These are phyloP conservation scores for Xylaria longipes DNA, from an alignment of 495 filamentous ascomycete species.

Conservation along the genomic window DNA sequence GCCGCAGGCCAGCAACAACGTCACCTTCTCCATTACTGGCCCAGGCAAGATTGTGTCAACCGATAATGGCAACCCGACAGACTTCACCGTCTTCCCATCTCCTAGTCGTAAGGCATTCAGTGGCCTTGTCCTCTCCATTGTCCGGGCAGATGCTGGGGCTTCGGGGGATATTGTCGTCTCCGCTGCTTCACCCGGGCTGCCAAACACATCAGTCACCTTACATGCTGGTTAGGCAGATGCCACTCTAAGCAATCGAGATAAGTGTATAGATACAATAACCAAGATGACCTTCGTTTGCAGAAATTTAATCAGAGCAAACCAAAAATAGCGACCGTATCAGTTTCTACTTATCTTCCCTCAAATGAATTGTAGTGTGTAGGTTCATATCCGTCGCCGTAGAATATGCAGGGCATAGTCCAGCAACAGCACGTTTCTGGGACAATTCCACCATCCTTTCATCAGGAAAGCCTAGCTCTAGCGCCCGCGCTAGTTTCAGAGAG, in stretches of 20 bases:
- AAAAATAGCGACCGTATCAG: neutral
- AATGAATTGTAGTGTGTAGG: neutral
- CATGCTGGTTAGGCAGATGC: neutral
- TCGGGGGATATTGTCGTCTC: conserved; percentile 43
- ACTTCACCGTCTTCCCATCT: conserved; percentile 52
- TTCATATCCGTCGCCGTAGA: neutral
- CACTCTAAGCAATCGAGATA: neutral
- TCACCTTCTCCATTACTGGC: conserved; percentile 49
- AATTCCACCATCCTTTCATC: neutral
- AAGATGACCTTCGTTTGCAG: neutral
- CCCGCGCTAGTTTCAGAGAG: neutral
- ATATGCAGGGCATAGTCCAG: neutral
- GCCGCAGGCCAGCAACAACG: conserved; percentile 45
- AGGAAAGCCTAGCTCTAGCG: neutral
- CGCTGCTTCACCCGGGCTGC: conserved; percentile 9
- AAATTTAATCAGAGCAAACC: neutral
- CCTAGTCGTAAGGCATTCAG: conserved; percentile 50
- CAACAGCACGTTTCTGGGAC: neutral
- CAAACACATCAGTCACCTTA: conserved; percentile 15
- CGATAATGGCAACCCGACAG: conserved; percentile 55
- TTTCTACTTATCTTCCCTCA: neutral
- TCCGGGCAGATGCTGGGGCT: conserved; percentile 40
- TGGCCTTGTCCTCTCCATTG: conserved; percentile 51
- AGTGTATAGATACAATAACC: conserved; percentile 10
- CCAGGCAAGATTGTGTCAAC: conserved; percentile 53